Conservation (phyloP, 2,329 filamentous ascomycete genomes). For the Colletotrichum sp. region DNA sequence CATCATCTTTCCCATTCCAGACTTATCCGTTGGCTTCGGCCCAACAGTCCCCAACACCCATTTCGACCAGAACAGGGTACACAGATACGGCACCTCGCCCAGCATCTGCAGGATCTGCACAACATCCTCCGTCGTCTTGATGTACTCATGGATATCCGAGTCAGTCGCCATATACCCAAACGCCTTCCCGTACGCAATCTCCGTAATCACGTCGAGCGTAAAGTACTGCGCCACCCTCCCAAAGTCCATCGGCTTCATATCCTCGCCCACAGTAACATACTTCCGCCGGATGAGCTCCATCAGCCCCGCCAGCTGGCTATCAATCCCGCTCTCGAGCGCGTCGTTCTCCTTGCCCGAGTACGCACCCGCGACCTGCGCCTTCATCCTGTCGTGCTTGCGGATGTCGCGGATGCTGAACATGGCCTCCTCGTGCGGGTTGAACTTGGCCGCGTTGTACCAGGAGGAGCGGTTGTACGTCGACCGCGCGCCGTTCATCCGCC, state of each 20-base stretch:
- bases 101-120: conserved; percentile 44
- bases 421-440: conserved; percentile 17
- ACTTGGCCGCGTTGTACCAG: conserved; percentile 22
- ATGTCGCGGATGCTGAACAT: conserved; percentile 32
- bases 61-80: conserved; percentile 30
- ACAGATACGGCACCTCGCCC: conserved; percentile 26
- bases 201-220: conserved; percentile 55
- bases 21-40: conserved; percentile 17
- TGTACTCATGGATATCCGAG: conserved; percentile 47
- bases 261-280: conserved; percentile 18
- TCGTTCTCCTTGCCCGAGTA: conserved; percentile 61
- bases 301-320: conserved; percentile 3
- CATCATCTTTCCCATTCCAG: conserved; percentile 19
- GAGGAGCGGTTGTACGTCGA: conserved; percentile 13
- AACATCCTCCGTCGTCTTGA: conserved; percentile 40
- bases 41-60: conserved; percentile 29
- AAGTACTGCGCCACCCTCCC: conserved; percentile 48
- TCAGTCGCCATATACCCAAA: conserved; percentile 49
- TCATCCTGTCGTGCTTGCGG: conserved; percentile 39
- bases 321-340: conserved; percentile 46
- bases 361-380: conserved; percentile 20
- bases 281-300: conserved; percentile 6
- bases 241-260: conserved; percentile 41
- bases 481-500: conserved; percentile 17
- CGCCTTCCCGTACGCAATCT: conserved; percentile 48